A percentile compares a stretch with the other conserved stretches of the same genome.
Evolutionary conservation across 345 rosid species (phyloP).

Genomic region (Euclidium syriacum): DNA sequence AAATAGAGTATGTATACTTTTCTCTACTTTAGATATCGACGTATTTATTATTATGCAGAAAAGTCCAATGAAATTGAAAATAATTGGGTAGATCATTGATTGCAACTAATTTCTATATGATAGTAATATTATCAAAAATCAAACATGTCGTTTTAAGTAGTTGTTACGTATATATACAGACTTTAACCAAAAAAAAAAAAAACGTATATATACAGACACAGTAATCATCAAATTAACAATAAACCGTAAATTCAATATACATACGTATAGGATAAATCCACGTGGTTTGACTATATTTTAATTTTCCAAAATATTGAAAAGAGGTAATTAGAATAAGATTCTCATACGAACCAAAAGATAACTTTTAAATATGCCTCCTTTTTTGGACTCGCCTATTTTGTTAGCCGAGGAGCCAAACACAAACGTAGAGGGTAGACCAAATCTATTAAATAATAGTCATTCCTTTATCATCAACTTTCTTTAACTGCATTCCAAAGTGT

Average conservation of each 20-base stretch:
- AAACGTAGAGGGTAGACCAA: conserved; percentile 23
- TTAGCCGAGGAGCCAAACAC: conserved; percentile 17
- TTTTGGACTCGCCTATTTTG: neutral
- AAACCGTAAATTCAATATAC: conserved; percentile 15
- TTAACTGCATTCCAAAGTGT: neutral
- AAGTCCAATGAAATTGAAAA: conserved; percentile 9
- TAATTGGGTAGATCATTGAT: neutral
- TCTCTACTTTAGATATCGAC: neutral
- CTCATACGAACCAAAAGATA: conserved; percentile 10
- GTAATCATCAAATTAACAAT: neutral
- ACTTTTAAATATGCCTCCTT: conserved; percentile 20
- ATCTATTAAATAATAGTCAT: neutral
- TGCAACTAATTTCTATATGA: neutral
- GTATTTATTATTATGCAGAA: conserved; percentile 4
- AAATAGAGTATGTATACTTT: too few species aligned
- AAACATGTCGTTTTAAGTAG: conserved; percentile 13
- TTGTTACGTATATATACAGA: neutral
- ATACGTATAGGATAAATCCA: conserved; percentile 12
- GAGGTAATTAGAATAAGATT: neutral
- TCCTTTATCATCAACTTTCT: neutral
- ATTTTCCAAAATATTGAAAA: neutral
- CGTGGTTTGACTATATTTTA: conserved; percentile 22
- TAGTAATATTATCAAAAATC: neutral
- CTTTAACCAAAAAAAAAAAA: too few species aligned
- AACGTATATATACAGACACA: too few species aligned